Conservation (phyloP, 257 asterid species). For the Hygrophila difformis region DNA sequence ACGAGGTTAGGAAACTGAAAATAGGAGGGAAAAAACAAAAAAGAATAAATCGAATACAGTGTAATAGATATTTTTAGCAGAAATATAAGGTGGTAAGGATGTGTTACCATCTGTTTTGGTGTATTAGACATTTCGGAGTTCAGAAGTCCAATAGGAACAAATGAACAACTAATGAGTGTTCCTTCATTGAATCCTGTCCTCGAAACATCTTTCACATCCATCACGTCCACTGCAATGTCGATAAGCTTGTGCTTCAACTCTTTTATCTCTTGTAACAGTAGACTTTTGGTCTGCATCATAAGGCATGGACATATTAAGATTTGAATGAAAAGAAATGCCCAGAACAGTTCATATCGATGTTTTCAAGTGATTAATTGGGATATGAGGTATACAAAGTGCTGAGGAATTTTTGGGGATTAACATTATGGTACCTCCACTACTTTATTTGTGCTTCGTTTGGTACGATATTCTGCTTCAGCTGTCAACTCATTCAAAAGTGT, state of each 20-base stretch:
- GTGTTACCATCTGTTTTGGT: slow-evolving; percentile 24
- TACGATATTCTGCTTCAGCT: slow-evolving; percentile 7
- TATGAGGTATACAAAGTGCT: neutral
- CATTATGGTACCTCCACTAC: slow-evolving; percentile 22
- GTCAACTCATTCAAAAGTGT: slow-evolving; percentile 4
- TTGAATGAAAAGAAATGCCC: neutral
- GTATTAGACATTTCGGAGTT: slow-evolving; percentile 10
- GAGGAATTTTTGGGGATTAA: neutral
- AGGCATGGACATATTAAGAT: slow-evolving; percentile 1
- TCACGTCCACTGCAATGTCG: slow-evolving; percentile 36
- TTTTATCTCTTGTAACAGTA: slow-evolving; percentile 35
- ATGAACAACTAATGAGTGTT: slow-evolving; percentile 30
- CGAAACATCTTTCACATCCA: slow-evolving; percentile 19
- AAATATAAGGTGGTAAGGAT: neutral
- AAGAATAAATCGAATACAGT: neutral
- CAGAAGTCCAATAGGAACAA: slow-evolving; percentile 26
- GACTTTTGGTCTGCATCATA: slow-evolving; percentile 24
- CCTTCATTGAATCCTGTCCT: slow-evolving; percentile 15
- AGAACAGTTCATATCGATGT: neutral
- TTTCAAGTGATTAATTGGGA: neutral
- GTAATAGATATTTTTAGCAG: neutral
- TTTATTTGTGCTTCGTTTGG: slow-evolving; percentile 15
- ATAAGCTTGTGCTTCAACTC: slow-evolving; percentile 34
- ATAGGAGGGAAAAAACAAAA: neutral
- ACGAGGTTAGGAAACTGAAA: slow-evolving; percentile 35